Evolutionary conservation across 441 rosid species (phyloP).

Genomic region (Capsella rubella): DNA sequence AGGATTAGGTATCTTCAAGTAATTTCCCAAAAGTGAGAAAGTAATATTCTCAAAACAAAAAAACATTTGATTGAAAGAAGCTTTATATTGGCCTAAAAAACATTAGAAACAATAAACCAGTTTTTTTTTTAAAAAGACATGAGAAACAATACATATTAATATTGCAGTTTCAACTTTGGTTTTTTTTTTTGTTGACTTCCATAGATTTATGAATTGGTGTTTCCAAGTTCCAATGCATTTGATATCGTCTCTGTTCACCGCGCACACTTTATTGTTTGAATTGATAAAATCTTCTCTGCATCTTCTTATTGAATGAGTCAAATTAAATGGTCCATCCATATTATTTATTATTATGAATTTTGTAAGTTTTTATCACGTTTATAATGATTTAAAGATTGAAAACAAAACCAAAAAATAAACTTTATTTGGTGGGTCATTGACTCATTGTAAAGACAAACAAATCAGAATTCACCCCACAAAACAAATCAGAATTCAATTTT

Average conservation of each 20-base stretch:
- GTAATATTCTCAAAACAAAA: background rate
- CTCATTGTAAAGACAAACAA: too few species aligned
- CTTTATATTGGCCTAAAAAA: background rate
- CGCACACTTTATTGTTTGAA: constrained; percentile 14
- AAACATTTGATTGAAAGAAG: background rate
- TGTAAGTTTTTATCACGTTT: constrained; percentile 9
- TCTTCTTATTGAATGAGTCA: background rate
- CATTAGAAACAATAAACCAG: background rate
- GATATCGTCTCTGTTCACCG: constrained; percentile 12
- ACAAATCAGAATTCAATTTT: too few species aligned
- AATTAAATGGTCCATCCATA: constrained; percentile 11
- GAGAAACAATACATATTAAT: too few species aligned
- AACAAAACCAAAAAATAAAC: too few species aligned
- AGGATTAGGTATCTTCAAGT: constrained; percentile 2
- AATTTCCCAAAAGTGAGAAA: background rate
- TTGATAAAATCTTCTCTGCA: background rate
- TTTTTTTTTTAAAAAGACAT: too few species aligned
- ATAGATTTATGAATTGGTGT: background rate
- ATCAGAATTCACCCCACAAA: too few species aligned
- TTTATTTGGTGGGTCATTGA: too few species aligned
- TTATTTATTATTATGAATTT: background rate
- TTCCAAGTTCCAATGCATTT: constrained; percentile 27
- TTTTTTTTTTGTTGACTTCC: too few species aligned
- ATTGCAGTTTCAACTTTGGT: too few species aligned
- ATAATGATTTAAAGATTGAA: constrained; percentile 9